These are phyloP conservation scores for Diaporthe sp. DNA, from an alignment of 2,329 filamentous ascomycete genomes.

Conservation along the genomic window DNA sequence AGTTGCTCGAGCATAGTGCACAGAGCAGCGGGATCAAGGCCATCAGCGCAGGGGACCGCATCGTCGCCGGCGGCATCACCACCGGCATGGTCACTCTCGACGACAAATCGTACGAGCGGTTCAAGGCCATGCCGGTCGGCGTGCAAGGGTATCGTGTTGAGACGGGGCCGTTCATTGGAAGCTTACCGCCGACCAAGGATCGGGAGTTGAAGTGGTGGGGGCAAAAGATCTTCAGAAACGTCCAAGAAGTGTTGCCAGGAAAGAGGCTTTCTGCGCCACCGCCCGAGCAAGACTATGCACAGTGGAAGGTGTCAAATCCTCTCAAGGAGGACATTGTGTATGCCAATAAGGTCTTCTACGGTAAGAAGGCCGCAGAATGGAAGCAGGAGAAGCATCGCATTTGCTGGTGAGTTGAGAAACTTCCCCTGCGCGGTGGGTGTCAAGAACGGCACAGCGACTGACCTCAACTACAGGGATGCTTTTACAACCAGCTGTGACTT, in stretches of 20 bases:
- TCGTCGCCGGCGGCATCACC: conserved; percentile 71
- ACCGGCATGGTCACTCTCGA: conserved; percentile 70
- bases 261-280: conserved; percentile 71
- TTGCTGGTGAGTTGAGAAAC: conserved; percentile 69
- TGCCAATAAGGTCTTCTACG: conserved; percentile 71
- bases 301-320: conserved; percentile 71
- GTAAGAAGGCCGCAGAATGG: conserved; percentile 67
- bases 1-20: conserved; percentile 67
- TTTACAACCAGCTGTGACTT: conserved; percentile 74
- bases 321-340: conserved; percentile 72
- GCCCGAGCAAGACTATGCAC: conserved; percentile 67
- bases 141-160: conserved; percentile 57
- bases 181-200: conserved; percentile 66
- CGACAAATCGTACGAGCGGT: conserved; percentile 59
- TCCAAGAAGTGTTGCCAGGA: conserved; percentile 65
- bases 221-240: conserved; percentile 71
- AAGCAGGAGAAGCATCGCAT: conserved; percentile 74
- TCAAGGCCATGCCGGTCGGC: conserved; percentile 64
- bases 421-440: background rate
- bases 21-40: conserved; percentile 59
- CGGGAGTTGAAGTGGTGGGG: conserved; percentile 73
- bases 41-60: conserved; percentile 67
- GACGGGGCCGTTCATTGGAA: conserved; percentile 67
- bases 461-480: conserved; percentile 69
- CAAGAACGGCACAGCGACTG: background rate